Conservation (phyloP, 2,329 filamentous ascomycete genomes). For the Fusarium virguliforme region DNA sequence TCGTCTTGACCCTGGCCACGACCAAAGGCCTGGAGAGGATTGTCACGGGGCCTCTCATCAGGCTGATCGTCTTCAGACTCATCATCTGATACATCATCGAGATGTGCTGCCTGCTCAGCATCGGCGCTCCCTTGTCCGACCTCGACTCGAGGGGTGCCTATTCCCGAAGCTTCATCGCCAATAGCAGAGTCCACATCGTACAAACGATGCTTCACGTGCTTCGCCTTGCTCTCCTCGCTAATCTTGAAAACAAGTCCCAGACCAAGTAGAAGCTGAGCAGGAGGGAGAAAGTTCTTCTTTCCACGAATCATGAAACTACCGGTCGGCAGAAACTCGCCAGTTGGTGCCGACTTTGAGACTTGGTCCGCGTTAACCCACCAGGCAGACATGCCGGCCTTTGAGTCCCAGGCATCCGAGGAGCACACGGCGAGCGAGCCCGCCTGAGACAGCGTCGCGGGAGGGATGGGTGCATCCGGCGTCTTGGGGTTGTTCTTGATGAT, state of each 20-base stretch:
- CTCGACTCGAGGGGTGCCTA: constrained; percentile 45
- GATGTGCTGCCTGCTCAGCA: constrained; percentile 46
- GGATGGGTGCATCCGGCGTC: constrained; percentile 87
- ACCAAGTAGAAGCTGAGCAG: constrained; percentile 88
- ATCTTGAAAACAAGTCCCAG: constrained; percentile 91
- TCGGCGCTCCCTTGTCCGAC: constrained; percentile 47
- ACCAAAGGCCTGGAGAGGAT: constrained; percentile 56
- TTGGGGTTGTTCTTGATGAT: constrained; percentile 90
- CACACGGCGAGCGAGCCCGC: constrained; percentile 89
- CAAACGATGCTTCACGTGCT: constrained; percentile 79
- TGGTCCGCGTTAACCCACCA: constrained; percentile 96
- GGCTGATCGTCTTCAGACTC: constrained; percentile 55
- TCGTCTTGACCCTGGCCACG: constrained; percentile 48
- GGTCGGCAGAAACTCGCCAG: constrained; percentile 83
- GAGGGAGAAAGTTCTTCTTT: constrained; percentile 92
- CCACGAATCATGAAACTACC: constrained; percentile 88
- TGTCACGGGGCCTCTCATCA: constrained; percentile 55
- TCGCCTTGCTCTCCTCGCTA: constrained; percentile 87
- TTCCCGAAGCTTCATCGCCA: constrained; percentile 30
- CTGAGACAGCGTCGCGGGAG: constrained; percentile 91
- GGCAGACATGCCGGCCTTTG: constrained; percentile 93
- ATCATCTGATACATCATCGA: constrained; percentile 53
- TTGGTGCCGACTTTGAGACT: constrained; percentile 86
- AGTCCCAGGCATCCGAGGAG: constrained; percentile 93
- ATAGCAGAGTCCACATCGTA: constrained; percentile 48